Evolutionary conservation across 2,329 filamentous ascomycete species (phyloP).

Genomic region (Sporothrix variecibatus): DNA sequence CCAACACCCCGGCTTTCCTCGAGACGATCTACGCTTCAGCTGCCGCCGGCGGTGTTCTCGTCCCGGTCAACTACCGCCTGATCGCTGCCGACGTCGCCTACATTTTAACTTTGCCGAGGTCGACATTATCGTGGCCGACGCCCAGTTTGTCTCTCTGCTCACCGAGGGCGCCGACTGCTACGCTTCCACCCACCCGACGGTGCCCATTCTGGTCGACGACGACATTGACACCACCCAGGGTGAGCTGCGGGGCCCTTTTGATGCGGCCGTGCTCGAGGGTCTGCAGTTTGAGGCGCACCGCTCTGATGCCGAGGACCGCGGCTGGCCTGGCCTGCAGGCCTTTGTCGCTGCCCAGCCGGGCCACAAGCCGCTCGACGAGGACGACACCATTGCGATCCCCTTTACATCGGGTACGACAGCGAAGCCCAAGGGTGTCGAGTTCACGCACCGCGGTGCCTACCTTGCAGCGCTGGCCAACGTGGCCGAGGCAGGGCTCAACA

Average conservation of each 20-base stretch:
- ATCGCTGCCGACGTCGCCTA: conserved; percentile 86
- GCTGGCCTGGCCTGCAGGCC: conserved; percentile 72
- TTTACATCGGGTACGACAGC: conserved; percentile 96
- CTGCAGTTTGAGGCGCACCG: conserved; percentile 65
- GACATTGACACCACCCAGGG: conserved; percentile 80
- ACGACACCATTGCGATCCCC: conserved; percentile 80
- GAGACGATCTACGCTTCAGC: conserved; percentile 87
- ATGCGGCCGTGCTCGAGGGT: conserved; percentile 80
- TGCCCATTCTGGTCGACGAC: conserved; percentile 74
- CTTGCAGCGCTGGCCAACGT: conserved; percentile 82
- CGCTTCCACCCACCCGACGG: conserved; percentile 57
- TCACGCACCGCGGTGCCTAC: conserved; percentile 85
- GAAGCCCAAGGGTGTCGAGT: conserved; percentile 88
- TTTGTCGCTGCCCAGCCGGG: conserved; percentile 43
- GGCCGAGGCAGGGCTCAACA: conserved; percentile 82
- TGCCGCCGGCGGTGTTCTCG: conserved; percentile 76
- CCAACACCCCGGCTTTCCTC: conserved; percentile 93
- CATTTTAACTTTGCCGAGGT: conserved; percentile 88
- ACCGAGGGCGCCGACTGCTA: conserved; percentile 53
- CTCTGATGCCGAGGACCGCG: neutral
- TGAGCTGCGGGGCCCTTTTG: conserved; percentile 75
- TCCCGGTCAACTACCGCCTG: conserved; percentile 64
- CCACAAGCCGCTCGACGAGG: conserved; percentile 63
- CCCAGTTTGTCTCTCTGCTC: conserved; percentile 73
- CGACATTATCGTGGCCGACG: conserved; percentile 83